Base-by-base conservation (phyloP, 1,284 basidiomycete genomes). In the Ceratobasidium sp. region DNA sequence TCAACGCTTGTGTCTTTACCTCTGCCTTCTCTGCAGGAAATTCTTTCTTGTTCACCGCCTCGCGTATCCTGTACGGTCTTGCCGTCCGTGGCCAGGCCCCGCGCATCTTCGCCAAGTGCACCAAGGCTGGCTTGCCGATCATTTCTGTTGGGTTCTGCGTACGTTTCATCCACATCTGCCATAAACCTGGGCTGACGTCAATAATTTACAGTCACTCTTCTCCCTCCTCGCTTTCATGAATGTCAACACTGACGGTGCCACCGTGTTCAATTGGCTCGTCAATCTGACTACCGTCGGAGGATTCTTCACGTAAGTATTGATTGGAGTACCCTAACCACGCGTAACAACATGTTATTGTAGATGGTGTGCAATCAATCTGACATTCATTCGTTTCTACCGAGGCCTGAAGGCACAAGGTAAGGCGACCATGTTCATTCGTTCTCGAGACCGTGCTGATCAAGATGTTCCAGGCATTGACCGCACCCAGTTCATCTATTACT, bases 1-100 rank as follows among this genome's bases (percentile, higher is more conserved):
- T 83, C 79, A 78, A 77, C 29, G 73, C 68, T 9, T 84, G 83
- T 59, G 84, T 90, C 79, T 89, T 87, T 72, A 82, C 84, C 65
- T 83, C 85, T 63, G 94, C 94, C 1, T 94, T 95, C 86, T 94
- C 92, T 7, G 92, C 95, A 3, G 91, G 90, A 56, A 95, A 93
- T 83, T 91, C 89, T 37, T 90, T 88, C 84, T 80, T 96, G 51
- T 97, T 92, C 85, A 89, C 90, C 74, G 85, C 92, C 0, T 93
- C 92, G 11, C 90, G 95, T 79, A 90, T 93, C 29, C 84, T 96
- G 31, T 95, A 95, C 80, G 94, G 93, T 51, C 85, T 96, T 37
- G 88, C 93, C 0, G 83, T 93, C 59, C 89, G 92, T 72, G 89
- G 91, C 1, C 92, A 94, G 81, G 90, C 91, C 1, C 91, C 91